A percentile compares a stretch with the other conserved stretches of the same genome.
These are phyloP conservation scores for Leucoagaricus sp. DNA, from an alignment of 1,284 basidiomycete genomes.

Conservation along the genomic window DNA sequence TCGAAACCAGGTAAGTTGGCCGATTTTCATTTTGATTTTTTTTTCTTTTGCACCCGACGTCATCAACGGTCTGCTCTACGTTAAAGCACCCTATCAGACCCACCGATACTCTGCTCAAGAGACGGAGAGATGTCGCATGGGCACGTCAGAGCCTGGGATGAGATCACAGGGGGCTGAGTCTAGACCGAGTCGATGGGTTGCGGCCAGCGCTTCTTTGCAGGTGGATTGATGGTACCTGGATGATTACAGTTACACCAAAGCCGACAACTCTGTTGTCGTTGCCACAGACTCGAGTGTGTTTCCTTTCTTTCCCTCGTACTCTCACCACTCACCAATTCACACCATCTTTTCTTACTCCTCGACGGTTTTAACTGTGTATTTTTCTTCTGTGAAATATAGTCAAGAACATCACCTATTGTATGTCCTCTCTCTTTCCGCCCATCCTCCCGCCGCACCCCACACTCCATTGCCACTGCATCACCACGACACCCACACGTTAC, in stretches of 20 bases:
- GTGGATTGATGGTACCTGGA: slow-evolving; percentile 12
- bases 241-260: slow-evolving; percentile 68
- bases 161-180: slow-evolving; percentile 8
- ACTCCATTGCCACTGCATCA: background rate
- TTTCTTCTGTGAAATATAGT: slow-evolving; percentile 43
- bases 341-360: background rate
- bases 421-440: slow-evolving; percentile 22
- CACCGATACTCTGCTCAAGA: background rate
- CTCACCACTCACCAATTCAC: slow-evolving; percentile 1
- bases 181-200: slow-evolving; percentile 5
- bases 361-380: background rate
- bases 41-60: background rate
- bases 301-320: slow-evolving; percentile 2
- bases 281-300: slow-evolving; percentile 85
- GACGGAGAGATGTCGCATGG: background rate
- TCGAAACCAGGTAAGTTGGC: slow-evolving; percentile 60
- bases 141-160: slow-evolving; percentile 12
- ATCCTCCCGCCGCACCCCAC: background rate
- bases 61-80: background rate
- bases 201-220: background rate
- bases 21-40: background rate
- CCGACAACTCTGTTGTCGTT: slow-evolving; percentile 83
- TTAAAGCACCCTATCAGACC: background rate
- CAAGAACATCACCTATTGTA: slow-evolving; percentile 93
- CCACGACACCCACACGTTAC: background rate